Evolutionary conservation across 2,329 filamentous ascomycete genomes (phyloP).

Genomic region (Arthrinium phaeospermum): DNA sequence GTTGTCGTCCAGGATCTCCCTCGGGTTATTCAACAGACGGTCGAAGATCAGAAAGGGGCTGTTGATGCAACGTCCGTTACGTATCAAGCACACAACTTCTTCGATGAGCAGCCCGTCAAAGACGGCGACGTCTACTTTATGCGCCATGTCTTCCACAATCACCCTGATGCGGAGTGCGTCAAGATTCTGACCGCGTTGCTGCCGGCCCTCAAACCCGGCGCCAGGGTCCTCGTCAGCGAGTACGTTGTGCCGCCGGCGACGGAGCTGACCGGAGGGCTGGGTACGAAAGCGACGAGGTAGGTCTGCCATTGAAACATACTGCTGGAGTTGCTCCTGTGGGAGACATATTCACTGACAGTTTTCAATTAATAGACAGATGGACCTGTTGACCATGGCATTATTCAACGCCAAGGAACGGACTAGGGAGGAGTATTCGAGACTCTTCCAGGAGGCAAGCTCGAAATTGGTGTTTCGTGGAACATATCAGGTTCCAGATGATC

Average conservation of each 20-base stretch:
- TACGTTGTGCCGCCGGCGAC: not conserved
- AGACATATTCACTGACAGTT: not conserved
- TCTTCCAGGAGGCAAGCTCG: not conserved
- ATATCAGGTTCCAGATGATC: not conserved
- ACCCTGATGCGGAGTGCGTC: constrained; percentile 7
- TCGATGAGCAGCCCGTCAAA: not conserved
- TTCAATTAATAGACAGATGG: not conserved
- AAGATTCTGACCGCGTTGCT: not conserved
- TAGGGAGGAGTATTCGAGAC: not conserved
- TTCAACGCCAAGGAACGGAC: not conserved
- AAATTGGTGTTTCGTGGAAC: not conserved
- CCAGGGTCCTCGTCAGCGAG: constrained; percentile 5
- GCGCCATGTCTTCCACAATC: constrained; percentile 16
- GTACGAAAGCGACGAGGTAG: not conserved
- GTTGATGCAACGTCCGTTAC: not conserved
- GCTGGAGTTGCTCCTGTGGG: no score
- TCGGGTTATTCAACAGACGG: not conserved
- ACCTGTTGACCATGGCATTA: not conserved
- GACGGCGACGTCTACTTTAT: not conserved
- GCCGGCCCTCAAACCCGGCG: not conserved
- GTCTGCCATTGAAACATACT: not conserved
- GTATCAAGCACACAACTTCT: not conserved
- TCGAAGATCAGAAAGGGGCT: not conserved
- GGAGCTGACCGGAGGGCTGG: not conserved
- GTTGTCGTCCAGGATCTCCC: not conserved